These are phyloP conservation scores for Entelexis sorbosivorans DNA, from an alignment of 1,139 yeast species.

Conservation along the genomic window DNA sequence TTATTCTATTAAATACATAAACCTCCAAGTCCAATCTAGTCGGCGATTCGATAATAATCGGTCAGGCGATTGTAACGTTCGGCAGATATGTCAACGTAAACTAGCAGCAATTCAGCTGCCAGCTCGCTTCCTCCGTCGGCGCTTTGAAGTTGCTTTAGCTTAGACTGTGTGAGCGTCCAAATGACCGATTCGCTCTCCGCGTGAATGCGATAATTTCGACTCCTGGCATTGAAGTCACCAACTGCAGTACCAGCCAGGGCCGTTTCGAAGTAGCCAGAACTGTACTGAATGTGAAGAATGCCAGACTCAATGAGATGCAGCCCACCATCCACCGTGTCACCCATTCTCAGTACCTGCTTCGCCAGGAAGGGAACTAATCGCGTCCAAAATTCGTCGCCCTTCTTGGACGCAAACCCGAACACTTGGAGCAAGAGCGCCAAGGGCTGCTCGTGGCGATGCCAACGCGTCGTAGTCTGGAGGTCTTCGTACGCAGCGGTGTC, in stretches of 20 bases:
- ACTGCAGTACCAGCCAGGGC: constrained; percentile 83
- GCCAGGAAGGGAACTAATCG: constrained; percentile 40
- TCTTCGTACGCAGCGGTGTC: constrained; percentile 40
- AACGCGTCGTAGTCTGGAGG: constrained; percentile 25
- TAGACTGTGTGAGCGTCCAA: constrained; percentile 42
- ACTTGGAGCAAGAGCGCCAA: constrained; percentile 58
- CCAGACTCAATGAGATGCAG: constrained; percentile 56
- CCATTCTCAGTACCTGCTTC: constrained; percentile 27
- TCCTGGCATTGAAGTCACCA: constrained; percentile 45
- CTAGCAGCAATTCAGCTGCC: constrained; percentile 57
- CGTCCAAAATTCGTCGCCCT: constrained; percentile 58
- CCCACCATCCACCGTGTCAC: constrained; percentile 30
- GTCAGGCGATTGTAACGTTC: constrained; percentile 49
- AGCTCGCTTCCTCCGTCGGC: constrained; percentile 40
- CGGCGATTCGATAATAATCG: constrained; percentile 19
- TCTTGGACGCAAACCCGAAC: constrained; percentile 53
- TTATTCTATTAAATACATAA: neutral
- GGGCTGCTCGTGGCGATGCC: constrained; percentile 43
- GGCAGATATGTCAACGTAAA: constrained; percentile 54
- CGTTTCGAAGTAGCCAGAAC: constrained; percentile 57
- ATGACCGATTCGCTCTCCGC: constrained; percentile 26
- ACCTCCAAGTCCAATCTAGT: neutral
- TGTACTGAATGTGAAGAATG: constrained; percentile 48
- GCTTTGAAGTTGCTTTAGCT: constrained; percentile 40
- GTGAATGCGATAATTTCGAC: constrained; percentile 1